Percentiles rank a stretch among this genome's conserved stretches.
These are phyloP conservation scores for Stachybotrys echinatus DNA, from an alignment of 2,329 filamentous ascomycete species.

Conservation along the genomic window DNA sequence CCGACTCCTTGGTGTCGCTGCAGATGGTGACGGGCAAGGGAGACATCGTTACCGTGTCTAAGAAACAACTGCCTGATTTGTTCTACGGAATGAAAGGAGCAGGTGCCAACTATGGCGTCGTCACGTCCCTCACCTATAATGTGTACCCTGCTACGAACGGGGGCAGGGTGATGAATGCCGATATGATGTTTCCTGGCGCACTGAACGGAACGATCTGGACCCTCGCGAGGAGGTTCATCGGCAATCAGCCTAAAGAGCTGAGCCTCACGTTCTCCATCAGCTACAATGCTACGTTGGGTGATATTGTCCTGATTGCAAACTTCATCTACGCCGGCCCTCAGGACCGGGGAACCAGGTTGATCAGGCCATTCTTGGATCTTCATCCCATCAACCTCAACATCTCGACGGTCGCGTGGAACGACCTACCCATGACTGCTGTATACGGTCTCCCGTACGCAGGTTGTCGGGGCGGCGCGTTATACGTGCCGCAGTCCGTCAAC, in stretches of 20 bases:
- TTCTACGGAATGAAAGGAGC: neutral
- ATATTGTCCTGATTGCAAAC: neutral
- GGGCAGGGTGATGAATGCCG: neutral
- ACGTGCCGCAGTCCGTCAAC: neutral
- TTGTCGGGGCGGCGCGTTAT: neutral
- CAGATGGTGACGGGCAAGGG: neutral
- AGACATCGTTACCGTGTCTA: neutral
- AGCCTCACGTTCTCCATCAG: neutral
- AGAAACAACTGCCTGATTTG: neutral
- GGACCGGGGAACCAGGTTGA: neutral
- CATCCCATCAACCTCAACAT: neutral
- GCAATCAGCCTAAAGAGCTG: neutral
- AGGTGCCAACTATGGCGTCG: neutral
- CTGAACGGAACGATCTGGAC: neutral
- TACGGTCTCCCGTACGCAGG: neutral
- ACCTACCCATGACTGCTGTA: neutral
- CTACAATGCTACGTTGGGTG: neutral
- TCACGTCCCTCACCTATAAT: neutral
- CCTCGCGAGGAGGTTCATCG: neutral
- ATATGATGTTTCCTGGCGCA: neutral
- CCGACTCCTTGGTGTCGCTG: neutral
- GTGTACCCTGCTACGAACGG: neutral
- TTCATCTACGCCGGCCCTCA: neutral
- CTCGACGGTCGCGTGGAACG: neutral
- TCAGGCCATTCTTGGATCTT: neutral